Evolutionary conservation across 371 early-diverging fungal species (phyloP).

Genomic region (Mortierella sp.): DNA sequence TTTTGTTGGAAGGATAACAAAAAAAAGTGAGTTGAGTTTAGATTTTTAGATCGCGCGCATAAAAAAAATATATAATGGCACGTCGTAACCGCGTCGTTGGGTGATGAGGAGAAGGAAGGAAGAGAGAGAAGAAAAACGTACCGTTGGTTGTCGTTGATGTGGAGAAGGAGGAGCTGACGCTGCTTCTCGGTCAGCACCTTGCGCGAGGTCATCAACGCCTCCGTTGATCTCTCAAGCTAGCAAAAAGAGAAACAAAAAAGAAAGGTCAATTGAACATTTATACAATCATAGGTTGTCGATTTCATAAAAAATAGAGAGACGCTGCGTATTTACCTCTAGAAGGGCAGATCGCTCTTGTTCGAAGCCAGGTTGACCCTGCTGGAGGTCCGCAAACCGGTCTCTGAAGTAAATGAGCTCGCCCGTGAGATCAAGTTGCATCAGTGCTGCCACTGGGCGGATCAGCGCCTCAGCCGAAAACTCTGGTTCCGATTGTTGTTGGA

Average conservation of each 20-base stretch:
- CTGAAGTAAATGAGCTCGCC: conserved; percentile 10
- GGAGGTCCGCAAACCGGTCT: not conserved
- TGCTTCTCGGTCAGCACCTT: conserved; percentile 30
- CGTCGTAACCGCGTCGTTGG: too few relatives aligned
- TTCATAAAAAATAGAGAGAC: not conserved
- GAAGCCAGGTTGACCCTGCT: not conserved
- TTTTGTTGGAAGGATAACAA: too few relatives aligned
- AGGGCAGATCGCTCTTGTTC: not conserved
- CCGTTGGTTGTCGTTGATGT: conserved; percentile 27
- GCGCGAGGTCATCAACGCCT: conserved; percentile 20
- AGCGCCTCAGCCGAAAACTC: not conserved
- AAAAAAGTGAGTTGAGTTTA: not conserved
- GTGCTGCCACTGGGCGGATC: conserved; percentile 2
- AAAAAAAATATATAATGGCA: not conserved
- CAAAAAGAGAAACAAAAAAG: not conserved
- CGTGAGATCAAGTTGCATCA: conserved; percentile 3
- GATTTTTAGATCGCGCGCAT: too few relatives aligned
- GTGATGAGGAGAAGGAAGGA: too few relatives aligned
- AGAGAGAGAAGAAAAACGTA: not conserved
- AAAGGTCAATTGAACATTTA: not conserved
- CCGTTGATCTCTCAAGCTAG: conserved; percentile 31
- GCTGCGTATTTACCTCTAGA: not conserved
- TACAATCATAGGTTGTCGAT: too few relatives aligned
- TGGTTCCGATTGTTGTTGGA: not conserved
- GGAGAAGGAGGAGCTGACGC: conserved; percentile 21